Percentiles rank a stretch among this genome's conserved stretches.
Conservation (phyloP, 306 rosid species). For the Sesbania bispinosa region DNA sequence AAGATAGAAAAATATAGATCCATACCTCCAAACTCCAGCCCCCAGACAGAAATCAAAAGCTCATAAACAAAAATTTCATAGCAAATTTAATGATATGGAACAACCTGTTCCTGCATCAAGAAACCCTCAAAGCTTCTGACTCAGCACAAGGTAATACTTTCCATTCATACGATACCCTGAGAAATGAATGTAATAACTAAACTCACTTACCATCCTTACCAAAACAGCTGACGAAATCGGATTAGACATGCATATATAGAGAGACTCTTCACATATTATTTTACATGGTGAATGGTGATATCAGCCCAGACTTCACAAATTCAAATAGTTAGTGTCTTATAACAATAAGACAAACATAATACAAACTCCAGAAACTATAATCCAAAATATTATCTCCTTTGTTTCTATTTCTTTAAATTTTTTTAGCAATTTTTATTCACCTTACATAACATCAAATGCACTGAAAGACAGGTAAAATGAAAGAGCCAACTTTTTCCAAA, state of each 20-base stretch:
- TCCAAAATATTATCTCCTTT: neutral
- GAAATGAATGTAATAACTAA: slow-evolving; percentile 1
- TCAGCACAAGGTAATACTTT: slow-evolving; percentile 20
- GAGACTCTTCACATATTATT: slow-evolving; percentile 2
- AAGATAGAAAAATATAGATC: slow-evolving; percentile 7
- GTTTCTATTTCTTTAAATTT: neutral
- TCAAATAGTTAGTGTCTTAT: neutral
- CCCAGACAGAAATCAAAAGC: slow-evolving; percentile 28
- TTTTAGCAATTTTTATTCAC: neutral
- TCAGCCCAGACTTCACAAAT: slow-evolving; percentile 15
- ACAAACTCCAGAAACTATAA: slow-evolving; percentile 3
- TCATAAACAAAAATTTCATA: slow-evolving; percentile 18
- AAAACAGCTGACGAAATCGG: neutral
- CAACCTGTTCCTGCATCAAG: slow-evolving; percentile 21
- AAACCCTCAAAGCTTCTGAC: slow-evolving; percentile 21
- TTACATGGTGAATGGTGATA: slow-evolving; percentile 1
- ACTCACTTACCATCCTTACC: slow-evolving; percentile 11
- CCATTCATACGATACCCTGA: slow-evolving; percentile 10
- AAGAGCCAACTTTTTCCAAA: neutral
- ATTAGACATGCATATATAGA: neutral
- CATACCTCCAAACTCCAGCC: slow-evolving; percentile 36
- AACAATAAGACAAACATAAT: neutral
- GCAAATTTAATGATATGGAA: slow-evolving; percentile 17
- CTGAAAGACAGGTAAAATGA: neutral
- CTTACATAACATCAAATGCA: slow-evolving; percentile 2